Evolutionary conservation across 768 basidiomycete genomes (phyloP), one percentile per base, ranked within the genome.

Genomic region (Stropharia rugosoannulata): DNA sequence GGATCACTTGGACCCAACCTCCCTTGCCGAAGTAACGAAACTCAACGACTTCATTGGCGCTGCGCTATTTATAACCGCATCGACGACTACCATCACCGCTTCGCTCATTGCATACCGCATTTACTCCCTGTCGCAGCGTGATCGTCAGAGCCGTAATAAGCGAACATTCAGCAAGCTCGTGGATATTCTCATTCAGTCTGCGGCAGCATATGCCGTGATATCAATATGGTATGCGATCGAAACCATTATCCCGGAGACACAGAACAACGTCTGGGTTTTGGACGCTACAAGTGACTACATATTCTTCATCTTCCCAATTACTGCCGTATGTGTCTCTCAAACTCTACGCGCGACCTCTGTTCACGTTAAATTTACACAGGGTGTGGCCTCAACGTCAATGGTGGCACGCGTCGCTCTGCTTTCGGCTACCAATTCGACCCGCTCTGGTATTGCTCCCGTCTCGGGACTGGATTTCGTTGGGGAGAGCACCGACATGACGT

Each of bases 31-130:
- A 19, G 32, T 18, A 2, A 18, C 8, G 12, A 35, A 18, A 1
- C 27, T 54, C 32, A 41, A 54, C 52, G 27, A 27, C n/a, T 16
- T 54, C 43, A 35, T 36, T 15, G 44, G 41, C 25, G 52, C 52
- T 11, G 52, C 41, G 15, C 42, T 54, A 15, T 45, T 54, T 25
- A 35, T 54, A 7, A 36, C 52, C 13, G 42, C 44, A 12, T 54
- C 35, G 1, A 54, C 52, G 43, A 54, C 52, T 1, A 45, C 29
- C 16, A 32, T 54, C 9, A 54, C 43, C 7, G 42, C 52, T 1
- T 16, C 42, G 1, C 52, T 54, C 32, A 54, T 54, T 25, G 52
- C 42, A 9, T 54, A 54, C 22, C 16, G 52, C n/a, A 45, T 54
- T 27, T 45, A 54, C 19, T 35, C 42, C 16, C 42, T 54, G 1